phyloP scores from a whole-genome alignment of 495 filamentous ascomycete genomes.

The Neurospora sp. region DNA sequence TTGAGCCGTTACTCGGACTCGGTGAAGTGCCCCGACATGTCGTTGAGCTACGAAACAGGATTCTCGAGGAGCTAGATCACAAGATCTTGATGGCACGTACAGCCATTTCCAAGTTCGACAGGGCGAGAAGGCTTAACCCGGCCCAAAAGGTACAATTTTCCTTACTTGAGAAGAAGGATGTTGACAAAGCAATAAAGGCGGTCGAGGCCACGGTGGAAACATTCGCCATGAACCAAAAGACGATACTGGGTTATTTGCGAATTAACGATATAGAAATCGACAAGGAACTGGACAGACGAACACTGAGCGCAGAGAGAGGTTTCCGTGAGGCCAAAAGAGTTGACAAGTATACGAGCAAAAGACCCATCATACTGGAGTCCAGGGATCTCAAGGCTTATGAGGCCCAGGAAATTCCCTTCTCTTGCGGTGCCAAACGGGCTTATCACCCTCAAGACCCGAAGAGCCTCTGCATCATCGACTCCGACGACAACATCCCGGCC shows the following conservation, averaged over 20 bases:
- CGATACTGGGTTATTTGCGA: background rate
- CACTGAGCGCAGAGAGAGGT: background rate
- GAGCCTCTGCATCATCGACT: background rate
- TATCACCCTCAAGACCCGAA: background rate
- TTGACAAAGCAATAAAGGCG: background rate
- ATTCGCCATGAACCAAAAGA: background rate
- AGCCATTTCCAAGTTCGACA: background rate
- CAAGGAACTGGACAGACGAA: background rate
- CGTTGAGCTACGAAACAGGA: background rate
- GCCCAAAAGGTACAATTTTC: background rate
- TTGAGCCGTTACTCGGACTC: background rate
- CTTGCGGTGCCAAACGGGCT: background rate
- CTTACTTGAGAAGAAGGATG: background rate
- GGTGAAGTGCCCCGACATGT: background rate
- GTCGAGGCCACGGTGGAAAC: background rate
- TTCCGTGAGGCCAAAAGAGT: background rate
- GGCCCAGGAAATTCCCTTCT: background rate
- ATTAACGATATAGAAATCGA: background rate
- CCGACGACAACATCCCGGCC: background rate
- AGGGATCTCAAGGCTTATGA: background rate
- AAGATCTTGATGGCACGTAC: background rate
- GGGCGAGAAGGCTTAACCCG: background rate
- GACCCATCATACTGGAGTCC: background rate
- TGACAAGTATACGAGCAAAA: background rate
- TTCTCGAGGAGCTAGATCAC: background rate